Percentiles rank a stretch among this genome's conserved stretches.
Conservation (phyloP, 768 basidiomycete species). For the Tulasnella sp. region DNA sequence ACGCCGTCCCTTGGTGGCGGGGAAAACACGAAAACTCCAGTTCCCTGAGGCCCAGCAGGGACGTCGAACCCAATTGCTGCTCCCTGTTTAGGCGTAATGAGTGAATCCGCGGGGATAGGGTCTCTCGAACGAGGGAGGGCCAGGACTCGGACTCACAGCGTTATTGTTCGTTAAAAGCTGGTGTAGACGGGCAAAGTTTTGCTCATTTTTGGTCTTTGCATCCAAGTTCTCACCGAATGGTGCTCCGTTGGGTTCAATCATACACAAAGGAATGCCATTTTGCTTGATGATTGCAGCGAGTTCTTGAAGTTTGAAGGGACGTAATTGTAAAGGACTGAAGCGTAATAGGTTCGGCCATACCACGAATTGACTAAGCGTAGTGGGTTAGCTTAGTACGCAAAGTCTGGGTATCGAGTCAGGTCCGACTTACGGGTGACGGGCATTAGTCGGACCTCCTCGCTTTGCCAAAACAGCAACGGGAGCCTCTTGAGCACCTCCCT, state of each 20-base stretch:
- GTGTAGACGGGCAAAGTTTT: not conserved
- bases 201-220: not conserved
- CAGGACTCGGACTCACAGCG: conserved; percentile 2
- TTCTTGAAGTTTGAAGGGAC: conserved; percentile 1
- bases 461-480: not conserved
- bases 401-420: not conserved
- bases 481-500: not conserved
- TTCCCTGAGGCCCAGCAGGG: conserved; percentile 7
- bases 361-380: conserved; percentile 8
- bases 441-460: not conserved
- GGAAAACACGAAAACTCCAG: conserved; percentile 21
- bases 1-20: not conserved
- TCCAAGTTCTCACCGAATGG: not conserved
- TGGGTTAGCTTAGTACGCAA: not conserved
- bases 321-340: conserved; percentile 1
- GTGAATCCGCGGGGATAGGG: not conserved
- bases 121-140: not conserved
- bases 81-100: not conserved
- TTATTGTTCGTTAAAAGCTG: conserved; percentile 4
- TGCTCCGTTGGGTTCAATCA: conserved; percentile 4
- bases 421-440: not conserved
- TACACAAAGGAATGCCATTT: conserved; percentile 19
- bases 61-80: conserved; percentile 1
- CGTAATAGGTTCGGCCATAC: conserved; percentile 2
- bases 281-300: conserved; percentile 10